Evolutionary conservation across 2,329 filamentous ascomycete species (phyloP).

Genomic region (Fusarium sp.): DNA sequence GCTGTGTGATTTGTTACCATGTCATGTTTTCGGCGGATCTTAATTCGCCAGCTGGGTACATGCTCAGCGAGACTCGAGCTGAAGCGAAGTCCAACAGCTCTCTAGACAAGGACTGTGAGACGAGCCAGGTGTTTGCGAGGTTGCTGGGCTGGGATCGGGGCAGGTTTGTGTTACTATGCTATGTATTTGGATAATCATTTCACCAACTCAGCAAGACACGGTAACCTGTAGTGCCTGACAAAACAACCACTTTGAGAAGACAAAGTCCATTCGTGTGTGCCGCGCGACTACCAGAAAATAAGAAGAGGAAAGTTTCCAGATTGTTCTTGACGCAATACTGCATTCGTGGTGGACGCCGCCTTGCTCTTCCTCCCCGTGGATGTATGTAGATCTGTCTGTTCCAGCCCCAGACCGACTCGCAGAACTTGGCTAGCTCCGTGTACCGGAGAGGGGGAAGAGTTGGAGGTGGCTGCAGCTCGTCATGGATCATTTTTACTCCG

Average conservation of each 20-base stretch:
- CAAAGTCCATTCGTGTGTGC: not conserved
- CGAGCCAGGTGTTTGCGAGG: not conserved
- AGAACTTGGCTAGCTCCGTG: not conserved
- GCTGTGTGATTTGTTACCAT: not conserved
- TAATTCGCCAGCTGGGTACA: too few species aligned
- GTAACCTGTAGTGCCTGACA: not conserved
- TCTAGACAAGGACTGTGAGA: too few species aligned
- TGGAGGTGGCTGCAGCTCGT: not conserved
- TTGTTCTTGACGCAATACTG: not conserved
- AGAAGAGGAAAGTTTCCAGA: not conserved
- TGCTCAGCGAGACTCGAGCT: too few species aligned
- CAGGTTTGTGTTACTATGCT: not conserved
- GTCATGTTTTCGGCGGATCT: too few species aligned
- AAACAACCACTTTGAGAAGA: not conserved
- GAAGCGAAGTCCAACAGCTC: not conserved
- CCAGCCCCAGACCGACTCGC: not conserved
- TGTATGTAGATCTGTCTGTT: not conserved
- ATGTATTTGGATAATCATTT: not conserved
- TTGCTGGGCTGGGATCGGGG: not conserved
- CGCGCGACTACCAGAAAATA: not conserved
- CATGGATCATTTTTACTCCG: not conserved
- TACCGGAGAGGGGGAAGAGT: not conserved
- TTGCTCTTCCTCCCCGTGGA: not conserved
- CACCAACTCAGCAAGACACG: not conserved
- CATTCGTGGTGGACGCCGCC: not conserved